Percentiles rank a stretch among this genome's conserved stretches.
Conservation (phyloP, 441 rosid species). For the Cnidoscolus chayamansa region DNA sequence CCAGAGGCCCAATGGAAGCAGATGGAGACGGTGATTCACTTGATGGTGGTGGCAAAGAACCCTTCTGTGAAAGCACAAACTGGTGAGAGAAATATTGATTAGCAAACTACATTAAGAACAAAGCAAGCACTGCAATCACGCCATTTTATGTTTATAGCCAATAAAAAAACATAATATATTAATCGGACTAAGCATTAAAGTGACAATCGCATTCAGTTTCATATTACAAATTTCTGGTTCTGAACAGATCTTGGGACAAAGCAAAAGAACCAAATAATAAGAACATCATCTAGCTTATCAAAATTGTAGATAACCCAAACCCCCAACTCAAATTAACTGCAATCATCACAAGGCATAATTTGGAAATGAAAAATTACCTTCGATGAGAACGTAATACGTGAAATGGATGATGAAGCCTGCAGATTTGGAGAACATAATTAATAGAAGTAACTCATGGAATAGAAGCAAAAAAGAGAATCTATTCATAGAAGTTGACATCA, state of each 20-base stretch:
- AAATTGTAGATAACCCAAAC: not conserved
- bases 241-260: not conserved
- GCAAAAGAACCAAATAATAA: not conserved
- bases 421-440: slow-evolving; percentile 22
- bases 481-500: slow-evolving; percentile 2
- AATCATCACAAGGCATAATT: not conserved
- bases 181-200: not conserved
- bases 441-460: slow-evolving; percentile 6
- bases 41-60: slow-evolving; percentile 50
- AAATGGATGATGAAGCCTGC: slow-evolving; percentile 57
- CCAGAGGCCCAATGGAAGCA: slow-evolving; percentile 41
- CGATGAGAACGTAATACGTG: slow-evolving; percentile 43
- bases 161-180: not conserved
- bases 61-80: slow-evolving; percentile 37
- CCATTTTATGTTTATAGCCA: slow-evolving; percentile 1
- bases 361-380: slow-evolving; percentile 42
- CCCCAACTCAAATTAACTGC: slow-evolving; percentile 3
- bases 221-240: not conserved
- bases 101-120: slow-evolving; percentile 6
- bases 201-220: not conserved
- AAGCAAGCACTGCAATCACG: not conserved
- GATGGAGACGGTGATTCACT: slow-evolving; percentile 40
- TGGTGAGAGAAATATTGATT: slow-evolving; percentile 5
- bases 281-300: not conserved
- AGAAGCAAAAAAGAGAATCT: slow-evolving; percentile 10